Percentiles rank a stretch among this genome's conserved stretches.
Evolutionary conservation across 495 filamentous ascomycete genomes (phyloP).

Genomic region (Hypoxylon rickii): DNA sequence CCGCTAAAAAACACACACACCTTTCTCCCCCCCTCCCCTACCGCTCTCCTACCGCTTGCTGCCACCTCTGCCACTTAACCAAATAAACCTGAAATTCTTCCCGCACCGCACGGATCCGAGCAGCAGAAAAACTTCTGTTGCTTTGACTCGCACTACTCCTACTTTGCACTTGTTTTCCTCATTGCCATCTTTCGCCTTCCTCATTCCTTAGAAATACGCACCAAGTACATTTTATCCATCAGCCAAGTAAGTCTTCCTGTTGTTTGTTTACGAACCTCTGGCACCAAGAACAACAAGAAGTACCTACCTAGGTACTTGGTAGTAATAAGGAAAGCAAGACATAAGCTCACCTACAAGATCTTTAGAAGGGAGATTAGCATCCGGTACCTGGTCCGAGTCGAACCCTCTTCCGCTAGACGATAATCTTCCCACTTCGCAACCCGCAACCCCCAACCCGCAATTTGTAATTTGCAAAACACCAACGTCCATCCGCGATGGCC

Average conservation of each 20-base stretch:
- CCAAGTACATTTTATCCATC: neutral
- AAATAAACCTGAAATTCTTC: conserved; percentile 30
- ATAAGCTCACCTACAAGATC: conserved; percentile 28
- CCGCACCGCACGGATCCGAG: conserved; percentile 17
- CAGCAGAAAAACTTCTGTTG: conserved; percentile 12
- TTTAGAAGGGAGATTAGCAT: conserved; percentile 9
- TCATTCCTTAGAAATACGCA: neutral
- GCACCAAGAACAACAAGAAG: no score
- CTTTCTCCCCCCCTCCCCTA: conserved; percentile 11
- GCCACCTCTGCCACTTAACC: neutral
- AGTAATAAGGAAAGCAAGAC: neutral
- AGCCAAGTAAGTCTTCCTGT: neutral
- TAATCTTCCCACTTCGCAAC: no score
- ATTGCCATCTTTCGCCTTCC: neutral
- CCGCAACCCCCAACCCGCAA: no score
- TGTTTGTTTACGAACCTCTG: no score
- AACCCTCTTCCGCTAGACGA: no score
- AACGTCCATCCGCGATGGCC: conserved; percentile 41
- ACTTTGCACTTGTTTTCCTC: neutral
- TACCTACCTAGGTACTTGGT: no score
- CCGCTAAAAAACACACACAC: no score
- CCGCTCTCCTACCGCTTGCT: no score
- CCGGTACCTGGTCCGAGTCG: conserved; percentile 30
- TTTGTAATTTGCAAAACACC: conserved; percentile 18
- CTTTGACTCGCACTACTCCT: conserved; percentile 6